Evolutionary conservation across 2,329 filamentous ascomycete genomes (phyloP).

Genomic region (Monilinia aucupariae): DNA sequence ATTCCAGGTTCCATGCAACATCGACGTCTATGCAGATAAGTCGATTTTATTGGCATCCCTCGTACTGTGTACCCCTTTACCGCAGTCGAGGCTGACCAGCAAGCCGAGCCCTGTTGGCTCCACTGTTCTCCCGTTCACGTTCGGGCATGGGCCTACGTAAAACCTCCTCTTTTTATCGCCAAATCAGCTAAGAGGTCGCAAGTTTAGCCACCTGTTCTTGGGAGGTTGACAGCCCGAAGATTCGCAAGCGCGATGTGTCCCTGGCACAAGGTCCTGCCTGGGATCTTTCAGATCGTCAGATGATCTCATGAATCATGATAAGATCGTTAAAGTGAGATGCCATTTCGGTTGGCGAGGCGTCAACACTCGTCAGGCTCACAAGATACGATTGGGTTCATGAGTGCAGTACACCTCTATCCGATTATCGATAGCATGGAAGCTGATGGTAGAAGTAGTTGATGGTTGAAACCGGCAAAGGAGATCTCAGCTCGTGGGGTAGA

Average conservation of each 20-base stretch:
- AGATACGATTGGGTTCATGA: neutral
- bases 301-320: neutral
- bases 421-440: neutral
- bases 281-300: neutral
- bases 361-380: neutral
- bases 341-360: neutral
- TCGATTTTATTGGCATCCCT: neutral
- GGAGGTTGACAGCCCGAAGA: neutral
- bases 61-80: neutral
- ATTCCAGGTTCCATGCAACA: neutral
- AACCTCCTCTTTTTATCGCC: neutral
- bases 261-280: neutral
- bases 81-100: too few species aligned
- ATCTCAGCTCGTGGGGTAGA: neutral
- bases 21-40: neutral
- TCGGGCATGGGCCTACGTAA: neutral
- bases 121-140: neutral
- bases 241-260: neutral
- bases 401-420: neutral
- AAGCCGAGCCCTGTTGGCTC: neutral
- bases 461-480: neutral
- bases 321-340: neutral
- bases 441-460: neutral
- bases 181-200: neutral
- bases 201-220: neutral